Conservation (phyloP, 768 basidiomycete genomes). For the Collybia sordida region DNA sequence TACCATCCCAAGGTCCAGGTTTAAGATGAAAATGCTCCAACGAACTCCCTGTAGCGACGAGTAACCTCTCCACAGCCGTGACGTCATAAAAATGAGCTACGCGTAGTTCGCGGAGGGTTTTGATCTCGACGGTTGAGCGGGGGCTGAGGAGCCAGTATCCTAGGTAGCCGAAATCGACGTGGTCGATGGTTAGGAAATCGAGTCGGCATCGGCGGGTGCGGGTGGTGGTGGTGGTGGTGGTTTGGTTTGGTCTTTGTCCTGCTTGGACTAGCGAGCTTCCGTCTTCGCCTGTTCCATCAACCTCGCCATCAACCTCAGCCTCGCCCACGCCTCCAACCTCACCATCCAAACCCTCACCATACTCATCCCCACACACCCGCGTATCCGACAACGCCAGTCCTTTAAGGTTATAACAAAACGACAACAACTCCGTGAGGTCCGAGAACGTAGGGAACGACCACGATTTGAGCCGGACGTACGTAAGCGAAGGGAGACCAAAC, state of each 20-base stretch:
- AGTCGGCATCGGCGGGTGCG: conserved; percentile 14
- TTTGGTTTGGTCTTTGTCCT: no score
- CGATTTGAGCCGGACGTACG: conserved; percentile 37
- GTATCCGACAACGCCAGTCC: conserved; percentile 35
- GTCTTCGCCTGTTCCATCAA: no score
- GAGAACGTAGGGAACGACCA: conserved; percentile 38
- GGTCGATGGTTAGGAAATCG: conserved; percentile 42
- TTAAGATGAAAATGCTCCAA: conserved; percentile 45
- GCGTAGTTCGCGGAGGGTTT: conserved; percentile 38
- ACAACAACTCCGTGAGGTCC: conserved; percentile 31
- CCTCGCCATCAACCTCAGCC: neutral
- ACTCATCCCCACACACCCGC: conserved; percentile 26
- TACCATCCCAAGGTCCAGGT: conserved; percentile 40
- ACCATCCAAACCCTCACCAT: conserved; percentile 1
- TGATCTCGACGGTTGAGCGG: conserved; percentile 30
- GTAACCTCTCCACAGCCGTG: conserved; percentile 32
- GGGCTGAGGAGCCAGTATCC: conserved; percentile 37
- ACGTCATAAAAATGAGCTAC: conserved; percentile 40
- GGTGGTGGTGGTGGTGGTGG: no score
- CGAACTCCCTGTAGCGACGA: conserved; percentile 31
- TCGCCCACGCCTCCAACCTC: neutral
- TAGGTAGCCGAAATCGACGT: conserved; percentile 33
- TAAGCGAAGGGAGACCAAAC: conserved; percentile 32
- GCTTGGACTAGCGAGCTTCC: no score
- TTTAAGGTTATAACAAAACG: conserved; percentile 31